Conservation (phyloP, 495 filamentous ascomycete species). For the Penicillium coprophilum region DNA sequence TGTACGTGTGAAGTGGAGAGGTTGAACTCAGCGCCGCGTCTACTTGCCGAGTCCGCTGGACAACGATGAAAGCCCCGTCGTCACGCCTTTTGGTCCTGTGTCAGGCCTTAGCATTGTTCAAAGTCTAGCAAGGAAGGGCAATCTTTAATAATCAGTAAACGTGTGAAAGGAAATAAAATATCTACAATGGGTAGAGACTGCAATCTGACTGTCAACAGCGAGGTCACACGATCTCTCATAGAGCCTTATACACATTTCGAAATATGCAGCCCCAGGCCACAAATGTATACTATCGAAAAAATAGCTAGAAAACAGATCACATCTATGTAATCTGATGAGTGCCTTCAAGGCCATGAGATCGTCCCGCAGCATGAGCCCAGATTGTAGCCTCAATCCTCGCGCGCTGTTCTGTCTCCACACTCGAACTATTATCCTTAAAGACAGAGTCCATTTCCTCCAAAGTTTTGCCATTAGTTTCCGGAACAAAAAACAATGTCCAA, state of each 20-base stretch:
- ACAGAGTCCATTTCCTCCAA: conserved; percentile 49
- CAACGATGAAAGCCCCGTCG: no score
- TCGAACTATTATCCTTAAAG: conserved; percentile 28
- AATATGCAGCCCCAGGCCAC: background rate
- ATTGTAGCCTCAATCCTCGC: conserved; percentile 23
- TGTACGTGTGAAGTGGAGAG: no score
- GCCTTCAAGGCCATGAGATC: background rate
- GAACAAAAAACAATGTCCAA: conserved; percentile 44
- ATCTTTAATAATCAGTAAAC: no score
- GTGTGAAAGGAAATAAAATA: background rate
- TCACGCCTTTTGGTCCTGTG: no score
- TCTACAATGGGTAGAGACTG: background rate
- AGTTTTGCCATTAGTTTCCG: conserved; percentile 50
- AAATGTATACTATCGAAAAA: background rate
- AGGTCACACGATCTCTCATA: background rate
- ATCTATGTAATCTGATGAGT: background rate
- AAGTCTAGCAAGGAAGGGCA: no score
- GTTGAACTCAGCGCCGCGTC: no score
- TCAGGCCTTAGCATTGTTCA: no score
- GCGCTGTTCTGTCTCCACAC: conserved; percentile 24
- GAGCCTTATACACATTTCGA: background rate
- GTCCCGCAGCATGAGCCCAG: background rate
- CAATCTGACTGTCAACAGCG: background rate
- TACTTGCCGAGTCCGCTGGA: no score
- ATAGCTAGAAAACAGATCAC: background rate